Conservation (phyloP, 805 yeast genomes). For the Scheffersomyces lignosus region DNA sequence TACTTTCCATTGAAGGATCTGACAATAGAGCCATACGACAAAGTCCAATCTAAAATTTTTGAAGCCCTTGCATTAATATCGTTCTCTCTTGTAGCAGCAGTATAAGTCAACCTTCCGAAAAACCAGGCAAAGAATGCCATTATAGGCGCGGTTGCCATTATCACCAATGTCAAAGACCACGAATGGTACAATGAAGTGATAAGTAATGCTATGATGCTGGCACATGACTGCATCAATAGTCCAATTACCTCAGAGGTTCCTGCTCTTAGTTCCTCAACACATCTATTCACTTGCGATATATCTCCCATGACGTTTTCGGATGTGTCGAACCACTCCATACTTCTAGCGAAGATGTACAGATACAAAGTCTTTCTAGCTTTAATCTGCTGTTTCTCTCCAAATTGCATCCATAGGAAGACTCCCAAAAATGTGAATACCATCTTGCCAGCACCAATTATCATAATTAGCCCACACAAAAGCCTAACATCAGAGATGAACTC, state of each 20-base stretch:
- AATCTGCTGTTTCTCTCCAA: constrained; percentile 71
- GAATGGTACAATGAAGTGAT: constrained; percentile 72
- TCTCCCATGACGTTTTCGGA: constrained; percentile 60
- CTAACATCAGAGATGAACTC: constrained; percentile 30
- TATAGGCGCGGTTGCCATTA: constrained; percentile 73
- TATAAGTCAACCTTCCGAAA: constrained; percentile 53
- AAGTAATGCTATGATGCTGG: constrained; percentile 54
- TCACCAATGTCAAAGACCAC: constrained; percentile 81
- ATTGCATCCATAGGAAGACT: constrained; percentile 58
- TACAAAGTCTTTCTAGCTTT: constrained; percentile 53
- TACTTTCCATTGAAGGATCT: constrained; percentile 59
- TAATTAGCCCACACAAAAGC: constrained; percentile 30
- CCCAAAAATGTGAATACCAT: constrained; percentile 50
- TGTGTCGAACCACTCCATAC: constrained; percentile 63
- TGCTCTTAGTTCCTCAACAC: constrained; percentile 69
- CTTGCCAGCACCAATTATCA: constrained; percentile 31
- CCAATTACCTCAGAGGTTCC: constrained; percentile 71
- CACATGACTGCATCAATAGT: constrained; percentile 50
- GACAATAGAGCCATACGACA: constrained; percentile 59
- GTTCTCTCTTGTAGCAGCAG: constrained; percentile 58
- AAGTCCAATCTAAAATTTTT: constrained; percentile 66
- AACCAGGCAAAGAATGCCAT: constrained; percentile 49
- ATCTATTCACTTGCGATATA: constrained; percentile 63
- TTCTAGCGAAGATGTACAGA: constrained; percentile 43
- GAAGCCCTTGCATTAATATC: constrained; percentile 53